phyloP scores from a whole-genome alignment of 768 basidiomycete genomes.

The Amylocystis lapponica region DNA sequence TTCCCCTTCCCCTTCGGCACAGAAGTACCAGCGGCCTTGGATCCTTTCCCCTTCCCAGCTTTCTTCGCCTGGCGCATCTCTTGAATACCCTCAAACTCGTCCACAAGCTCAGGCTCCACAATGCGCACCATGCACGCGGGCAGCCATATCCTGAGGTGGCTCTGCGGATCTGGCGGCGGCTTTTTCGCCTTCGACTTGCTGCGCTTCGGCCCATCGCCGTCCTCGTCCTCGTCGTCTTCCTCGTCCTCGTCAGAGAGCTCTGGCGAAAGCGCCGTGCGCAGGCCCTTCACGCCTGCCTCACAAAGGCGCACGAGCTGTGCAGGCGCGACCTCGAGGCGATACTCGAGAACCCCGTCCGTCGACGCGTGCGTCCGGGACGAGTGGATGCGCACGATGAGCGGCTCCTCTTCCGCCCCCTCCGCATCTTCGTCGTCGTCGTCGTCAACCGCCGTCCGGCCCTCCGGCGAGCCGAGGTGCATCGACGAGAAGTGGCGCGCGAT shows the following conservation, averaged over 20 bases:
- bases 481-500: slow-evolving; percentile 53
- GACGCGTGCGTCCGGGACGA: slow-evolving; percentile 59
- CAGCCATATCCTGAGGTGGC: slow-evolving; percentile 69
- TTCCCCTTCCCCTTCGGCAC: not conserved
- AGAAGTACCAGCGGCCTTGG: not conserved
- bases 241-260: slow-evolving; percentile 24
- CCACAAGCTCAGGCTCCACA: slow-evolving; percentile 61
- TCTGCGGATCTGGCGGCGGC: slow-evolving; percentile 45
- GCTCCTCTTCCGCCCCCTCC: slow-evolving; percentile 31
- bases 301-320: slow-evolving; percentile 57
- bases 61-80: slow-evolving; percentile 48
- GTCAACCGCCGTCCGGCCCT: not conserved
- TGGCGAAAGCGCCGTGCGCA: slow-evolving; percentile 33
- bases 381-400: slow-evolving; percentile 61
- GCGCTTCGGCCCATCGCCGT: slow-evolving; percentile 38
- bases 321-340: slow-evolving; percentile 74
- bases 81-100: slow-evolving; percentile 48
- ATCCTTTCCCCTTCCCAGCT: slow-evolving; percentile 26
- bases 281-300: slow-evolving; percentile 61
- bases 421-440: slow-evolving; percentile 19
- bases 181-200: slow-evolving; percentile 31
- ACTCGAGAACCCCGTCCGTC: slow-evolving; percentile 70
- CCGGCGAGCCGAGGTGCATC: slow-evolving; percentile 28
- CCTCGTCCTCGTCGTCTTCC: slow-evolving; percentile 49
- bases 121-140: slow-evolving; percentile 71